Conservation (phyloP, 805 yeast genomes). For the Ogataea saltuana region DNA sequence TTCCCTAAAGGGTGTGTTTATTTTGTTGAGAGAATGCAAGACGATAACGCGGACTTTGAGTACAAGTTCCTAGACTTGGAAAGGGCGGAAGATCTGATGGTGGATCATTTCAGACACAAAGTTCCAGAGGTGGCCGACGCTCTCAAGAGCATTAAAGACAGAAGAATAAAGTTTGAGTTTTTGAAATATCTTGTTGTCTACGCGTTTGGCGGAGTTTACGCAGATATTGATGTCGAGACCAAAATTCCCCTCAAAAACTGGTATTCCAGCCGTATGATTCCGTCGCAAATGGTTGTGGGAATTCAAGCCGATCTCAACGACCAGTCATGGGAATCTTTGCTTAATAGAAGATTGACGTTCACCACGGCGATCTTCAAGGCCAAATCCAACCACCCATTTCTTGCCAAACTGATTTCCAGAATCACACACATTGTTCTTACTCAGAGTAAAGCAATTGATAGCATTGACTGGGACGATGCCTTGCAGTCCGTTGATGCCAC, state of each 20-base stretch:
- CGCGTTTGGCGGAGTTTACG: slow-evolving; percentile 55
- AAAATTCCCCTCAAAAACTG: slow-evolving; percentile 39
- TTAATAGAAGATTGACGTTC: slow-evolving; percentile 25
- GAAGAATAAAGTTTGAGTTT: slow-evolving; percentile 48
- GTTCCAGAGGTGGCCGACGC: slow-evolving; percentile 53
- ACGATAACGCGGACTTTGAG: slow-evolving; percentile 9
- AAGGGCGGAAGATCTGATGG: slow-evolving; percentile 14
- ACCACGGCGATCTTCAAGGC: slow-evolving; percentile 25
- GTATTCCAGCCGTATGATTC: slow-evolving; percentile 21
- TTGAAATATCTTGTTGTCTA: slow-evolving; percentile 50
- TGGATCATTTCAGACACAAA: slow-evolving; percentile 11
- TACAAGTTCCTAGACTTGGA: slow-evolving; percentile 12
- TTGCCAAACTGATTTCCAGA: slow-evolving; percentile 28
- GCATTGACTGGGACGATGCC: slow-evolving; percentile 21
- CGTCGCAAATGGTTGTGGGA: slow-evolving; percentile 22
- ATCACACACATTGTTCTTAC: slow-evolving; percentile 22
- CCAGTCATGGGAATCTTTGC: slow-evolving; percentile 17
- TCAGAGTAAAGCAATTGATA: slow-evolving; percentile 11
- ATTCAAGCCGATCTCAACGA: slow-evolving; percentile 26
- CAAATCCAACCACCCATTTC: slow-evolving; percentile 26
- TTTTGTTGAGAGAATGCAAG: slow-evolving; percentile 13
- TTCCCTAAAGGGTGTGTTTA: slow-evolving; percentile 11
- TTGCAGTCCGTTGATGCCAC: slow-evolving; percentile 18
- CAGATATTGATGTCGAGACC: slow-evolving; percentile 54
- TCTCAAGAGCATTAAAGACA: slow-evolving; percentile 47